Conservation (phyloP, 768 basidiomycete species). For the Multifurca ochricompacta region DNA sequence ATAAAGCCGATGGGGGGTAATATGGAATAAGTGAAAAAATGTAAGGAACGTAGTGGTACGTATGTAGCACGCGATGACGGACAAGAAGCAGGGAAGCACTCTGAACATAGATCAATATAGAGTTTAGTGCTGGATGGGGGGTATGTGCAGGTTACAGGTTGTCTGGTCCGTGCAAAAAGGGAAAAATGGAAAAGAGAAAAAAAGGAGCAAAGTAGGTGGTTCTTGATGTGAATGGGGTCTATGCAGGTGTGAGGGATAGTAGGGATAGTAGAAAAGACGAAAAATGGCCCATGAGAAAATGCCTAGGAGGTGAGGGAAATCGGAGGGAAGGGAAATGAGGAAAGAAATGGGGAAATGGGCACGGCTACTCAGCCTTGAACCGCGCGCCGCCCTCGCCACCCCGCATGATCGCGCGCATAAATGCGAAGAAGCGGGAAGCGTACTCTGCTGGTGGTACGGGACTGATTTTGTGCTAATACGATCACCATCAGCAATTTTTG, state of each 20-base stretch:
- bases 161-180: slow-evolving; percentile 5
- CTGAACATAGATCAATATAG: slow-evolving; percentile 5
- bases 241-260: background rate
- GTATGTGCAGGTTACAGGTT: slow-evolving; percentile 9
- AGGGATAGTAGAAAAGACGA: background rate
- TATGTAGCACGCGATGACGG: background rate
- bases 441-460: slow-evolving; percentile 87
- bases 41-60: slow-evolving; percentile 5
- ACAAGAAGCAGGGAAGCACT: slow-evolving; percentile 2
- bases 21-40: background rate
- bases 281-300: too few species aligned
- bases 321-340: background rate
- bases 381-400: slow-evolving; percentile 60
- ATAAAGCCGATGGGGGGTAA: too few species aligned
- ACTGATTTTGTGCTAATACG: slow-evolving; percentile 83
- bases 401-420: slow-evolving; percentile 81
- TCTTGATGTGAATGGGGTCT: background rate
- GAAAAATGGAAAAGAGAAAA: background rate
- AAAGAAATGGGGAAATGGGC: too few species aligned
- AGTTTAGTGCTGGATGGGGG: slow-evolving; percentile 1
- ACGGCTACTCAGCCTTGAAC: slow-evolving; percentile 38
- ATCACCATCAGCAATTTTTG: slow-evolving; percentile 3
- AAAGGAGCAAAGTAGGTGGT: background rate
- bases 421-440: slow-evolving; percentile 78
- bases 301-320: background rate